Evolutionary conservation across 768 basidiomycete genomes (phyloP).

Genomic region (Naganishia onofrii): DNA sequence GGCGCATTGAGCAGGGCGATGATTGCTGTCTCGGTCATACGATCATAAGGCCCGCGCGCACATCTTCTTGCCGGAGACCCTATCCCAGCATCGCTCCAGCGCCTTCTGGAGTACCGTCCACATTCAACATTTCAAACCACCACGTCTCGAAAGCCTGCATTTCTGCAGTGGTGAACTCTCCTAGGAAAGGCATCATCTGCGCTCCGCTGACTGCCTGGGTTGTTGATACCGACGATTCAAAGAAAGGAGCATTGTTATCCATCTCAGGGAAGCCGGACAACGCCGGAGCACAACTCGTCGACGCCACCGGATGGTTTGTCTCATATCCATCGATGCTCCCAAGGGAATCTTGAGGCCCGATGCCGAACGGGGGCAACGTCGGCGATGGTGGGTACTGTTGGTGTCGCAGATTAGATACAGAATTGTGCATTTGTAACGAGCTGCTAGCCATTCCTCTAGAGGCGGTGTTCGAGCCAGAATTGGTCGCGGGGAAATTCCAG

Average conservation of each 20-base stretch:
- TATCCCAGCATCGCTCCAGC: background rate
- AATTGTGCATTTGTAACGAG: background rate
- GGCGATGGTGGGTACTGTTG: background rate
- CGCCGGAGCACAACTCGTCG: background rate
- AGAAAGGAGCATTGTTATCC: background rate
- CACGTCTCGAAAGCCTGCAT: constrained; percentile 21
- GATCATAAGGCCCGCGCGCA: no score
- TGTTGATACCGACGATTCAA: background rate
- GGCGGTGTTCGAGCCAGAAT: background rate
- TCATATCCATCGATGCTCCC: background rate
- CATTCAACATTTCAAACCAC: constrained; percentile 21
- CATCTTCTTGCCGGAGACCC: background rate
- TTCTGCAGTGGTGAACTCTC: constrained; percentile 9
- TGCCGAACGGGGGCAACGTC: background rate
- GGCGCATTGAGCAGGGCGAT: background rate
- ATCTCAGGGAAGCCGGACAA: background rate
- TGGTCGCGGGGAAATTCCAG: background rate
- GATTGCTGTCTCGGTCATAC: background rate
- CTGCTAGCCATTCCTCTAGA: background rate
- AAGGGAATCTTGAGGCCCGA: background rate
- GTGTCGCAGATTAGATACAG: constrained; percentile 1
- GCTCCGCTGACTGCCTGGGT: background rate
- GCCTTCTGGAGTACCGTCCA: constrained; percentile 12
- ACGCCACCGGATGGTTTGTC: background rate
- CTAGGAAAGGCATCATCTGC: constrained; percentile 5